Base-by-base conservation (phyloP, 345 rosid genomes). In the Hevea brasiliensis region DNA sequence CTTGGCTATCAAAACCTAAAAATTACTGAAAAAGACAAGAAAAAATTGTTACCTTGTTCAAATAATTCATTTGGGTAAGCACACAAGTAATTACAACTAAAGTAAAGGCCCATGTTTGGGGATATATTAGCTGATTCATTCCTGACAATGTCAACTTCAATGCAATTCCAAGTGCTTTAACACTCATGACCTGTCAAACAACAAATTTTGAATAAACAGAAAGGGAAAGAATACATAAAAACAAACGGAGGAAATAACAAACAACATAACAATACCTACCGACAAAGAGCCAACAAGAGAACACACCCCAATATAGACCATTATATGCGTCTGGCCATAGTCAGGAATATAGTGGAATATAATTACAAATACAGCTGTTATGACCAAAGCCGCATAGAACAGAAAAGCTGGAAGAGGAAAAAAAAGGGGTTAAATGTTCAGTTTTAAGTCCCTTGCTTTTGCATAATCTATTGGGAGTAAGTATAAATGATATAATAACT, bases 201-300 rank as follows among this genome's bases (percentile, higher is more conserved):
- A 59, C 51, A 72, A 51, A 14, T 0, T 21, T 20, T 68, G 20
- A 76, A 50, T 14, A 55, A 60, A 70, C 7, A 23, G 5, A 32
- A 65, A 11, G 60, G 71, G 50, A 14, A 40, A 50, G 56, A 70
- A 51, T 2, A 60, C 8, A 0, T 14, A 20, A 47, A 44, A 45
- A 53, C 42, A 75, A 63, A 24, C 10, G 44, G 35, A 65, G 54
- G 29, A 74, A 65, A 44, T 23, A 37, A 69, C 68, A 59, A 64
- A 32, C 4, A 32, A 54, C 2, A 13, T 50, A 40, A 65, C 13
- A 51, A 32, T 65, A 61, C 96, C 70, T 88, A 95, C 99, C 87
- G 99, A 90, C 62, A 95, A 82, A 64, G 99, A 95, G 60, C 99
- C 99, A 75, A 95, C 92, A 71, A 95, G 96, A 60, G 99, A 95